Evolutionary conservation across 2,329 filamentous ascomycete species (phyloP), one percentile per base, ranked within the genome.

Genomic region (Sclerotinia nivalis): DNA sequence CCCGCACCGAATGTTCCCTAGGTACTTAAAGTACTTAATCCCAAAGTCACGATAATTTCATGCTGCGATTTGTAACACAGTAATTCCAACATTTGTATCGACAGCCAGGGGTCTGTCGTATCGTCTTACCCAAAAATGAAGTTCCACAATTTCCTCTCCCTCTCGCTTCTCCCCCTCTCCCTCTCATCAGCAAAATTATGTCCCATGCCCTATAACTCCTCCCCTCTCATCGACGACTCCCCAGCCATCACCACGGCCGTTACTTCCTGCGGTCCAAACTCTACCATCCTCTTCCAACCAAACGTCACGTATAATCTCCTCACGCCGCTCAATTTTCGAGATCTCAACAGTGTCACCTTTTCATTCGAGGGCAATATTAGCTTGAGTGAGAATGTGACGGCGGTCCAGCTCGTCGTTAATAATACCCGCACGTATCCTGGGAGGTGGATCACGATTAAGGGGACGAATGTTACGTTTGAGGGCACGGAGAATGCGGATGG

Each of bases 321-420:
- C 7, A 69, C 61, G 1, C 59, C 68, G 4, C 60, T 66, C 8
- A 28, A 5, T 15, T 69, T 69, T 18, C 40, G 12, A 2, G 50
- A 66, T 40, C 60, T 69, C 31, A n/a, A 22, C 1, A 31, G 25
- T n/a, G 60, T 58, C 9, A 47, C 43, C 1, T 64, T 69, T 40
- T 22, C 37, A 1, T 64, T 69, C 3, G 34, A 69, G 56, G 67
- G 67, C 3, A 69, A 69, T 64, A 2, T 69, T n/a, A 64, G 47
- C 8, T 47, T 69, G 58, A 69, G 66, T 25, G 58, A 69, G 15
- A 64, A 69, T 69, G 58, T 69, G 1, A 69, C 58, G 22, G 58
- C 34, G 1, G 67, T 69, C 2, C 67, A 64, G 49, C 1, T n/a
- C 13, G 67, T 69, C 2, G 67, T 69, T 28, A 55, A 69, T 13